Base-by-base conservation (phyloP, 2,329 filamentous ascomycete species). In the Pochonia chlamydosporia region DNA sequence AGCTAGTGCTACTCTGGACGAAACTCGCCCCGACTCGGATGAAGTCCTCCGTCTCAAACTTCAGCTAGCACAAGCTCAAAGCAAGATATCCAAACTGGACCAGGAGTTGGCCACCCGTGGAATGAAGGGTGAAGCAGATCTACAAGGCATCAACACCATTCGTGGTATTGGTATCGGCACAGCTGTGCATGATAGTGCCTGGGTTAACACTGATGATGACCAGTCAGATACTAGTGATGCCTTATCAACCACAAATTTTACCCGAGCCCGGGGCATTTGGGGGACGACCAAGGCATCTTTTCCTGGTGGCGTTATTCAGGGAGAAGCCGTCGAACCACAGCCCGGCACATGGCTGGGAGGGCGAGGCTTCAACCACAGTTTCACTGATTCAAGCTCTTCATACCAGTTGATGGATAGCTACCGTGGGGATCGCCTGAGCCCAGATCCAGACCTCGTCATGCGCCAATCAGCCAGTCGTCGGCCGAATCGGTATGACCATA, bases 11-110 rank as follows among this genome's bases (percentile, higher is more conserved):
- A 64, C 65, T 7, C 63, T 74, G 7, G 71, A 74, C 24, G 73
- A 75, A 36, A 56, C 58, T 46, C 61, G 64, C 41, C 48, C 51
- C 11, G 63, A 68, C 44, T 68, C 69, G 26, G 78, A 81, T 25
- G 85, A 89, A 61, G 68, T 90, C 24, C 68, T 81, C 50, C 81
- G 79, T 44, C 72, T 91, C 48, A 87, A 86, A 69, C 67, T 82
- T 44, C 81, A 90, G 65, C 77, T 92, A 44, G 83, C 84, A 37
- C 75, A 82, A 51, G 85, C 87, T 30, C 81, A 86, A 50, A 82
- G 74, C 61, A 79, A 84, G 58, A 87, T 91, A 58, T 78, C 76
- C 40, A 82, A 79, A 48, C 81, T 90, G 60, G 84, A 87, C 49
- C 77, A 87, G 46, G 84, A 89, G 67, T 74, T 89, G 50, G 75